Percentiles rank a stretch among this genome's conserved stretches.
These are phyloP conservation scores for Russula ochroleuca DNA, from an alignment of 768 basidiomycete species.

Conservation along the genomic window DNA sequence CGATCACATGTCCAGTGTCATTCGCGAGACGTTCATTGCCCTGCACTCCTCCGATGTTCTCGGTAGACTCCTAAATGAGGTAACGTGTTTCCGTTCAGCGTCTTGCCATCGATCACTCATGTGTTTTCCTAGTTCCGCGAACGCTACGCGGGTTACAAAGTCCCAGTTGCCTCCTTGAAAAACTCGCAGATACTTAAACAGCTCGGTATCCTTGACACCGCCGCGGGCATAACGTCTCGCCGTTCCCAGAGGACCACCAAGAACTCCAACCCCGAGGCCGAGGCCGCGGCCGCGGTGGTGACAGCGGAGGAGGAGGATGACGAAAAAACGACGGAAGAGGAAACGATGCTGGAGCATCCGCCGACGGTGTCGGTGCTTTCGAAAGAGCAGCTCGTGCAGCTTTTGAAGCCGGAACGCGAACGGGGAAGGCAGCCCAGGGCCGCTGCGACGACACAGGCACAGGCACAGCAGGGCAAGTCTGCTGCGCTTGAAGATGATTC, in stretches of 20 bases:
- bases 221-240: too few relatives aligned
- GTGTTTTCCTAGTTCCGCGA: conserved; percentile 24
- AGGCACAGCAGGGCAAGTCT: background rate
- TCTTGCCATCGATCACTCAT: background rate
- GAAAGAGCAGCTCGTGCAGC: conserved; percentile 30
- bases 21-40: conserved; percentile 90
- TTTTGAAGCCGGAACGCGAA: background rate
- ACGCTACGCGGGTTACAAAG: conserved; percentile 49
- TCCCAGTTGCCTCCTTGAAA: conserved; percentile 53
- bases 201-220: conserved; percentile 28
- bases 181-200: conserved; percentile 28
- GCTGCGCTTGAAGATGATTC: conserved; percentile 8
- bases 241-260: too few relatives aligned
- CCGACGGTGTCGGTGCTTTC: conserved; percentile 30
- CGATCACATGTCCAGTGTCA: conserved; percentile 82
- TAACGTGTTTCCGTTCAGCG: conserved; percentile 35
- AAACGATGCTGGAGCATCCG: conserved; percentile 31
- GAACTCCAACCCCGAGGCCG: too few relatives aligned
- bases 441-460: background rate
- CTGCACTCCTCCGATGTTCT: conserved; percentile 88
- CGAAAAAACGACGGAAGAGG: conserved; percentile 16
- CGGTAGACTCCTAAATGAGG: conserved; percentile 67
- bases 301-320: conserved; percentile 23
- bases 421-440: background rate
- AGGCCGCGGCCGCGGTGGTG: too few relatives aligned